Conservation (phyloP, 164 flowering plant genomes). For the Dillenia turbinata region DNA sequence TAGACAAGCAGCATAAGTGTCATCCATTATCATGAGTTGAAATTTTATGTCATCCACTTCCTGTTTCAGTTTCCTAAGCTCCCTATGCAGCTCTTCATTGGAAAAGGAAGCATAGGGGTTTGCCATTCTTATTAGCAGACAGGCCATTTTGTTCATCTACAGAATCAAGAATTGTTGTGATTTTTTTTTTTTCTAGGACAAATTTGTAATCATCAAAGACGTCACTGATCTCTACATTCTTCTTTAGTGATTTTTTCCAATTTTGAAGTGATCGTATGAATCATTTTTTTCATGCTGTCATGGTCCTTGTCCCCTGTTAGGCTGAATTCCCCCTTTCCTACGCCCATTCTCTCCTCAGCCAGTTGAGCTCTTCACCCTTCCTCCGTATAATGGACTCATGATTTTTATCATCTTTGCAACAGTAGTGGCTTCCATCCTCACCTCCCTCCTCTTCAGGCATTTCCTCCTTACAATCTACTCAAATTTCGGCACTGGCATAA, state of each 20-base stretch:
- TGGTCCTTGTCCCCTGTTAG: slow-evolving; percentile 18
- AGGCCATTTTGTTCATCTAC: background rate
- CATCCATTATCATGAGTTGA: slow-evolving; percentile 26
- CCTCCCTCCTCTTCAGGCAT: slow-evolving; percentile 1
- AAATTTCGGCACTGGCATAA: background rate
- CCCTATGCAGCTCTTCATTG: slow-evolving; percentile 10
- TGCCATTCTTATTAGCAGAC: too few relatives aligned
- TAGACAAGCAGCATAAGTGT: slow-evolving; percentile 19
- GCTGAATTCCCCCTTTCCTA: slow-evolving; percentile 19
- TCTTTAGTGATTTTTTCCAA: slow-evolving; percentile 33
- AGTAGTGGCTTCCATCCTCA: slow-evolving; percentile 21
- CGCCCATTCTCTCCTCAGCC: slow-evolving; percentile 25
- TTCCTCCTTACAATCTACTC: slow-evolving; percentile 3
- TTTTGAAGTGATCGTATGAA: slow-evolving; percentile 28
- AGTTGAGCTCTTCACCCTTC: slow-evolving; percentile 39
- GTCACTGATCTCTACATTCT: slow-evolving; percentile 15
- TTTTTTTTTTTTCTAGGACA: background rate
- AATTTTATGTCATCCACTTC: slow-evolving; percentile 34
- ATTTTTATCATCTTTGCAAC: slow-evolving; percentile 49
- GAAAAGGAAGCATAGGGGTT: background rate
- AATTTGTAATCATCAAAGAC: slow-evolving; percentile 1
- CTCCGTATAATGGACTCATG: slow-evolving; percentile 48
- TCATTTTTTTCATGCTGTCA: slow-evolving; percentile 20
- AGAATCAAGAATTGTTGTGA: background rate
- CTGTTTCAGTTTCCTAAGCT: slow-evolving; percentile 22